These are phyloP conservation scores for Chlorella variabilis DNA, from an alignment of 163 green algal genomes.

Conservation along the genomic window DNA sequence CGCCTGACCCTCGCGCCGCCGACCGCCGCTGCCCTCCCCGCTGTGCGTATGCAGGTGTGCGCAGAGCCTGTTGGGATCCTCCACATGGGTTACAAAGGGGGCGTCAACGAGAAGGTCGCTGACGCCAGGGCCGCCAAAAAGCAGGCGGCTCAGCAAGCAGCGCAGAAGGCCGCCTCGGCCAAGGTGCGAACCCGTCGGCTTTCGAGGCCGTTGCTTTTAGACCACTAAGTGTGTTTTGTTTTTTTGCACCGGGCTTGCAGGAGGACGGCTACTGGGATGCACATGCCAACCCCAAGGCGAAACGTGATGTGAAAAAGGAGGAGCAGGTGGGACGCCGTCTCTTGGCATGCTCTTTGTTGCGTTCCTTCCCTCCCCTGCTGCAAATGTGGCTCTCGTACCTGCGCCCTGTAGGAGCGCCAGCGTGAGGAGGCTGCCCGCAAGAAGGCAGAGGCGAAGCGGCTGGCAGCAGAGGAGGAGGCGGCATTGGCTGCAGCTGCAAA, in stretches of 20 bases:
- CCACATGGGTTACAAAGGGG: slow-evolving; percentile 4
- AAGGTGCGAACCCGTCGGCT: neutral
- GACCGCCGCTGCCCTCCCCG: too few species aligned
- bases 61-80: too few species aligned
- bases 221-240: neutral
- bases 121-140: slow-evolving; percentile 43
- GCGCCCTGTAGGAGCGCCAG: slow-evolving; percentile 33
- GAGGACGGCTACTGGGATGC: slow-evolving; percentile 44
- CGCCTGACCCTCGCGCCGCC: too few species aligned
- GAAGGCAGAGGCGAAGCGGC: slow-evolving; percentile 58
- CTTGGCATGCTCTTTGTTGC: neutral
- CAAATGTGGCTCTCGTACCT: neutral
- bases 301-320: slow-evolving; percentile 48
- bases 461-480: slow-evolving; percentile 65
- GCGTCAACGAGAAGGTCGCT: slow-evolving; percentile 42
- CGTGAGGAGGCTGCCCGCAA: slow-evolving; percentile 59
- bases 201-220: too few species aligned
- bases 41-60: too few species aligned
- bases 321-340: slow-evolving; percentile 23
- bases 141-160: neutral
- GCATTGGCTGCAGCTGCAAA: slow-evolving; percentile 38
- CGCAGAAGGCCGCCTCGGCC: neutral
- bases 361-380: neutral
- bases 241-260: neutral
- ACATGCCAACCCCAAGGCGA: slow-evolving; percentile 44